phyloP scores from a whole-genome alignment of 2,329 filamentous ascomycete species.

The Arthrobotrys iridis region DNA sequence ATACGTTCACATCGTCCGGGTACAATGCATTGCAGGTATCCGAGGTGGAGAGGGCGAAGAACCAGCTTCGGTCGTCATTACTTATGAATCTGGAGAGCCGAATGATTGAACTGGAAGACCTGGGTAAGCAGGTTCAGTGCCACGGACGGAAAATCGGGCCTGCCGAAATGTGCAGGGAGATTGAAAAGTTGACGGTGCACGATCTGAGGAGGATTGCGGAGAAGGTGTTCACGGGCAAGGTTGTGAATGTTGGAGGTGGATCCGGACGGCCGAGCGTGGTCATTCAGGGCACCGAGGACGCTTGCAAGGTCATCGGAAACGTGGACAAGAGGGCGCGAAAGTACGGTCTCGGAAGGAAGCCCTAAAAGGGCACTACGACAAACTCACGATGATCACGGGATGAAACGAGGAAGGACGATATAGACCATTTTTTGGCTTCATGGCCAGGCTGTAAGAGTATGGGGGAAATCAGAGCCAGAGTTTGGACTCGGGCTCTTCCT shows the following conservation, averaged over 20 bases:
- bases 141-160: constrained; percentile 92
- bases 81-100: constrained; percentile 97
- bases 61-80: constrained; percentile 87
- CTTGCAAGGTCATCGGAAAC: constrained; percentile 82
- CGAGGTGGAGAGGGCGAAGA: constrained; percentile 94
- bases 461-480: constrained; percentile 7
- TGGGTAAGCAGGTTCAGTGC: constrained; percentile 95
- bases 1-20: constrained; percentile 63
- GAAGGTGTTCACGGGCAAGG: constrained; percentile 78
- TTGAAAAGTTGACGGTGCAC: constrained; percentile 79
- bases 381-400: not conserved
- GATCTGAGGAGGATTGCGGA: constrained; percentile 85
- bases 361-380: constrained; percentile 11
- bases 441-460: constrained; percentile 28
- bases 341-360: constrained; percentile 49
- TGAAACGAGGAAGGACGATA: not conserved
- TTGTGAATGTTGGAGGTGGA: constrained; percentile 78
- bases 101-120: constrained; percentile 97
- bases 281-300: constrained; percentile 81
- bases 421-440: constrained; percentile 27
- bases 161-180: constrained; percentile 88
- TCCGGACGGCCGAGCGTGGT: constrained; percentile 94
- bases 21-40: constrained; percentile 75
- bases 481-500: not conserved
- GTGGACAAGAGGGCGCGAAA: constrained; percentile 73